Conservation (phyloP, 1,284 basidiomycete genomes). For the Coniferiporia weirii region DNA sequence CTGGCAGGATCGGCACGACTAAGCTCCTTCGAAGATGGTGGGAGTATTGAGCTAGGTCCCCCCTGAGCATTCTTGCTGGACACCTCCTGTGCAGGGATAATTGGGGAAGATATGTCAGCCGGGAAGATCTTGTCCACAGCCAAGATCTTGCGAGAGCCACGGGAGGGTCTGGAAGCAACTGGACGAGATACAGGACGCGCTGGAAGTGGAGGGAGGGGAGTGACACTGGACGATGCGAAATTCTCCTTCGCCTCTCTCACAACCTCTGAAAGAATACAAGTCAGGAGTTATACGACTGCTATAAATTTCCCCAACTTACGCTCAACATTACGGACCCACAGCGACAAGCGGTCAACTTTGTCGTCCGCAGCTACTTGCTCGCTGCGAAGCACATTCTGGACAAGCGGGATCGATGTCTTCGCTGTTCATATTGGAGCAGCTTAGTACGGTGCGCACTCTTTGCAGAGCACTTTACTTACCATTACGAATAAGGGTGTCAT, state of each 20-base stretch:
- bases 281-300: not conserved
- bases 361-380: slow-evolving; percentile 48
- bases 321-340: slow-evolving; percentile 76
- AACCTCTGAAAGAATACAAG: slow-evolving; percentile 45
- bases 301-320: slow-evolving; percentile 41
- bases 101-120: slow-evolving; percentile 36
- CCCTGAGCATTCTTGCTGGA: slow-evolving; percentile 8
- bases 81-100: slow-evolving; percentile 26
- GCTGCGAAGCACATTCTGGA: slow-evolving; percentile 45
- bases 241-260: slow-evolving; percentile 70
- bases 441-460: slow-evolving; percentile 5
- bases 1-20: slow-evolving; percentile 34
- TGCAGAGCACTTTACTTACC: slow-evolving; percentile 28
- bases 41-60: slow-evolving; percentile 7
- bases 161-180: slow-evolving; percentile 40
- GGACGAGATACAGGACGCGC: slow-evolving; percentile 49
- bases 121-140: slow-evolving; percentile 66
- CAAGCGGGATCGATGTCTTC: slow-evolving; percentile 44
- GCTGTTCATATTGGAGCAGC: slow-evolving; percentile 23
- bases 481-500: slow-evolving; percentile 38
- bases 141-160: slow-evolving; percentile 55
- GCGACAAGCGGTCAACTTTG: slow-evolving; percentile 59
- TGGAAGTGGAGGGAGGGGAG: slow-evolving; percentile 54
- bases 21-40: slow-evolving; percentile 15
- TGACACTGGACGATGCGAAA: slow-evolving; percentile 50